Conservation (phyloP, 148 eudicot genomes). For the Gaultheria prostrata region DNA sequence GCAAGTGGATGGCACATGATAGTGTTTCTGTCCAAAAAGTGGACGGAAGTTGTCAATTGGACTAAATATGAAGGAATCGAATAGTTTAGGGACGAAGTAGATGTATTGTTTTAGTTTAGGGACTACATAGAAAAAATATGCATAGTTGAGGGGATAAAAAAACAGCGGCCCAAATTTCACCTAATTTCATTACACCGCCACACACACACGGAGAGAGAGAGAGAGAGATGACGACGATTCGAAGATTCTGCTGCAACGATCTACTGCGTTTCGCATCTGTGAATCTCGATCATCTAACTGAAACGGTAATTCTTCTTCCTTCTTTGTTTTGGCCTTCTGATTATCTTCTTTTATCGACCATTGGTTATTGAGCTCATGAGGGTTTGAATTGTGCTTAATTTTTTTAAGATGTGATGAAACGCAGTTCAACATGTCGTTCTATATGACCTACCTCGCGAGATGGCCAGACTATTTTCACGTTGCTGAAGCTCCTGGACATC, state of each 20-base stretch:
- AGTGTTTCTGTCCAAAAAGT: no score
- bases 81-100: no score
- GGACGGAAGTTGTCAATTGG: no score
- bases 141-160: no score
- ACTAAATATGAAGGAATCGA: no score
- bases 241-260: conserved; percentile 85
- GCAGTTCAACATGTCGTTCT: conserved; percentile 99
- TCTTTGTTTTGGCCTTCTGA: not conserved
- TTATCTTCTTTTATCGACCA: not conserved
- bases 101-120: no score
- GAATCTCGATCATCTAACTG: conserved; percentile 91
- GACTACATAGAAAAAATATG: no score
- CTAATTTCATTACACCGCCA: no score
- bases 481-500: conserved; percentile 86
- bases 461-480: conserved; percentile 98
- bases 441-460: conserved; percentile 93
- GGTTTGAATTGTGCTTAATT: not conserved
- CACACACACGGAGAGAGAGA: not conserved
- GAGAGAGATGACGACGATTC: conserved; percentile 73
- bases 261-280: conserved; percentile 88
- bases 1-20: no score
- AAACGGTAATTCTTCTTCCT: conserved; percentile 54
- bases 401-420: conserved; percentile 5
- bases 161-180: no score
- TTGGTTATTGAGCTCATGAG: not conserved